Conservation (phyloP, 164 flowering plant species). For the Litsea cubeba region DNA sequence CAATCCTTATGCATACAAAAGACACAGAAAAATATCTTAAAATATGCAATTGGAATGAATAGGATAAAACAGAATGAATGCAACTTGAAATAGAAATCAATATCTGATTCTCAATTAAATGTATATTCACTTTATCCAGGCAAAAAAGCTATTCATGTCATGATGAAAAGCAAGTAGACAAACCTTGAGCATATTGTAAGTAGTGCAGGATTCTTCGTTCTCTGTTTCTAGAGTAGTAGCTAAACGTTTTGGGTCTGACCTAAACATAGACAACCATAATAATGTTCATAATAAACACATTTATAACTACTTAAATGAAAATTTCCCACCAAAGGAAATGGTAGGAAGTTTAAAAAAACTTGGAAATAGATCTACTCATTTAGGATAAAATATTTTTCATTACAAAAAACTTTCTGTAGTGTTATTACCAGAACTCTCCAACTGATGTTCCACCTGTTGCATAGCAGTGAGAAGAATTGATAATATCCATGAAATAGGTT, state of each 20-base stretch:
- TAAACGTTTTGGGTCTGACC: slow-evolving; percentile 78
- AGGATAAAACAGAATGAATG: not conserved
- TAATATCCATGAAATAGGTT: slow-evolving; percentile 68
- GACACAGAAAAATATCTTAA: no score
- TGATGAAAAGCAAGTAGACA: slow-evolving; percentile 7
- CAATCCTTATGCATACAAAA: no score
- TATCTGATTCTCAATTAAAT: not conserved
- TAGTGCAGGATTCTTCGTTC: slow-evolving; percentile 90
- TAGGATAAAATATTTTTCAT: no score
- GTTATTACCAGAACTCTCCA: slow-evolving; percentile 66
- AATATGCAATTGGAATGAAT: not conserved
- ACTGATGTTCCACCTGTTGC: slow-evolving; percentile 98
- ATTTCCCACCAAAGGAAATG: not conserved
- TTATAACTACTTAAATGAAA: no score
- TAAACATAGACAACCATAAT: slow-evolving; percentile 17
- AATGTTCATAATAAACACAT: not conserved
- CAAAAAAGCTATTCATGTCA: not conserved
- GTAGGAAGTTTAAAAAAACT: not conserved
- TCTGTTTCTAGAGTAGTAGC: slow-evolving; percentile 58
- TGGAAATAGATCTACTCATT: not conserved
- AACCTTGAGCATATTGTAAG: slow-evolving; percentile 96
- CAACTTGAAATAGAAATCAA: not conserved
- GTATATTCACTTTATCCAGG: not conserved
- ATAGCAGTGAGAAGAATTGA: slow-evolving; percentile 83
- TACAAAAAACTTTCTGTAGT: not conserved